Base-by-base conservation (phyloP, 139 green algal species). In the Picochlorum sp. region DNA sequence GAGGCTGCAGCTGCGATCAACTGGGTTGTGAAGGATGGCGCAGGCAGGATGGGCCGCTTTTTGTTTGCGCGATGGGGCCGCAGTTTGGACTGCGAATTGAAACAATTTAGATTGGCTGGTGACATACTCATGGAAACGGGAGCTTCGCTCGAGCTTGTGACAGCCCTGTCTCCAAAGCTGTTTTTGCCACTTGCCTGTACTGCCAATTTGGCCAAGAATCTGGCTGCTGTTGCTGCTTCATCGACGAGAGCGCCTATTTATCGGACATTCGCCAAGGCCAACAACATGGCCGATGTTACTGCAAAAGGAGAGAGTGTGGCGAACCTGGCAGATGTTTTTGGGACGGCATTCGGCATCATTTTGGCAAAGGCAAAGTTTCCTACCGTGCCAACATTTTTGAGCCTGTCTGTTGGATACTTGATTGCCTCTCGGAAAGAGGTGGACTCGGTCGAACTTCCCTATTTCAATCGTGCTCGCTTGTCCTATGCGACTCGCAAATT, bases 181-280 rank as follows among this genome's bases (percentile, higher is more conserved):
- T 96, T 95, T 71, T 79, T 95, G 58, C 86, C 88, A 1, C 75
- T 95, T 4, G 88, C 86, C 16, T 94, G 86, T 78, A 85, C 81
- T 38, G 87, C 87, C 62, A 94, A 91, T 63, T 71, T 94, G 21
- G 72, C 81, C 50, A 90, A 90, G 78, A 93, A 92, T 75, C 68
- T 90, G 60, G 85, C 83, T 21, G 86, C 81, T 11, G 86, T 94
- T 52, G 50, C 87, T 5, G 78, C 80, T 24, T 81, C 65, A 18
- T 82, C 77, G 44, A 95, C 87, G 1, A 75, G 87, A 1, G 87
- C 86, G 28, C 87, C 87, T 38, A 95, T 95, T 67, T 95, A 95
- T 77, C 72, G 85, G 45, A 89, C 82, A 7, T 91, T 95, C 77
- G 87, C 87, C 2, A 69, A 79, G 54, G 58, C 75, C 41, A 87